These are phyloP conservation scores for Myxozyma nipponensis DNA, from an alignment of 805 yeast genomes.

Conservation along the genomic window DNA sequence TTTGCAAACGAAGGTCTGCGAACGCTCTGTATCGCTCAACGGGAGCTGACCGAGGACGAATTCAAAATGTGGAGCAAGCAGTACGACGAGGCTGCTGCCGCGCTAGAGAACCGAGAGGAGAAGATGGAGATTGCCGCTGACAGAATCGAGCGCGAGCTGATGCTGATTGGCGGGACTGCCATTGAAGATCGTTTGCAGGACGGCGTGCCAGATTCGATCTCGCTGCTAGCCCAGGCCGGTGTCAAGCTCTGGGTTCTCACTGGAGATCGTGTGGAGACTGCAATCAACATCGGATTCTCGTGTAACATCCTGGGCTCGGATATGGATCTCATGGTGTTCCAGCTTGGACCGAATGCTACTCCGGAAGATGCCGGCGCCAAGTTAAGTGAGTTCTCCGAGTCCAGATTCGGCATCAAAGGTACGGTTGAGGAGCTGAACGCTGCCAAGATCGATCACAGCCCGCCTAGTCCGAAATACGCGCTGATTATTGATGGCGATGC, in stretches of 20 bases:
- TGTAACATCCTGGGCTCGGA: constrained; percentile 65
- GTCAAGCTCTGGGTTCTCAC: constrained; percentile 80
- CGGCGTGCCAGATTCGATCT: constrained; percentile 73
- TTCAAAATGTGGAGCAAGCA: constrained; percentile 54
- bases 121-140: constrained; percentile 52
- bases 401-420: constrained; percentile 47
- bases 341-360: constrained; percentile 35
- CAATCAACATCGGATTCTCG: constrained; percentile 76
- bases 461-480: constrained; percentile 57
- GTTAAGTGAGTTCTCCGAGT: constrained; percentile 47
- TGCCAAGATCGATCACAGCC: constrained; percentile 60
- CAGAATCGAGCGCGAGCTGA: constrained; percentile 55
- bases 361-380: constrained; percentile 33
- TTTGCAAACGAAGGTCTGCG: constrained; percentile 76
- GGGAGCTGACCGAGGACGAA: constrained; percentile 44
- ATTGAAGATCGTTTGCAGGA: constrained; percentile 75
- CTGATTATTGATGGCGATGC: constrained; percentile 71
- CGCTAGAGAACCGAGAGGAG: constrained; percentile 58
- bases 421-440: constrained; percentile 43
- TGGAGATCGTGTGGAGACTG: constrained; percentile 80
- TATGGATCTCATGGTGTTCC: constrained; percentile 66
- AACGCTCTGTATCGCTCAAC: constrained; percentile 66
- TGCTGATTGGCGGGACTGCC: constrained; percentile 72
- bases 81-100: constrained; percentile 54
- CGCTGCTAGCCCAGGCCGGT: constrained; percentile 64